A percentile compares a stretch with the other conserved stretches of the same genome.
phyloP scores from a whole-genome alignment of 2,329 filamentous ascomycete species.

The Diplodia scrobiculata region DNA sequence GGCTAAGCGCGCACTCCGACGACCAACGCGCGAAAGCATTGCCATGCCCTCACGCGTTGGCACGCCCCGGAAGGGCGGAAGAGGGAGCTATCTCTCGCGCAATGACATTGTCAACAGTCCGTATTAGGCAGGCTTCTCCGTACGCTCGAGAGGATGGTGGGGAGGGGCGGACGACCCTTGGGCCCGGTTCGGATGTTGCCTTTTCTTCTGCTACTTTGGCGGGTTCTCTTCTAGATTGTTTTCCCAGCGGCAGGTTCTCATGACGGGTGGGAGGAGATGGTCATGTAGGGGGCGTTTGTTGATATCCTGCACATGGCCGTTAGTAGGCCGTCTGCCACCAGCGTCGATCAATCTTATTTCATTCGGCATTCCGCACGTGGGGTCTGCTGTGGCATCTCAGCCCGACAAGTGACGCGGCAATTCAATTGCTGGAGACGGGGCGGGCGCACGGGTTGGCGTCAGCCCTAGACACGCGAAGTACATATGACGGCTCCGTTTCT shows the following conservation, averaged over 20 bases:
- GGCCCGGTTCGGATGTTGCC: background rate
- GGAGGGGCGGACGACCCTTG: background rate
- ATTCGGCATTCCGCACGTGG: background rate
- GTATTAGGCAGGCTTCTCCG: constrained; percentile 46
- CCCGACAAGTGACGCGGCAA: too few relatives aligned
- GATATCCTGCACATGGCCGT: constrained; percentile 13
- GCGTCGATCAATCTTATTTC: constrained; percentile 7
- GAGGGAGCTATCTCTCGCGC: constrained; percentile 71
- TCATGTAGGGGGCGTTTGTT: constrained; percentile 13
- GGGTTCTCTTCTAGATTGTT: background rate
- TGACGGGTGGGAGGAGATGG: background rate
- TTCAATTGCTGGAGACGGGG: background rate
- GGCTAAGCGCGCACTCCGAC: constrained; percentile 78
- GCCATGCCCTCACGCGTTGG: constrained; percentile 60
- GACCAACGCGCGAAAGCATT: constrained; percentile 91
- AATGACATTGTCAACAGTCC: constrained; percentile 82
- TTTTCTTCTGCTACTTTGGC: background rate
- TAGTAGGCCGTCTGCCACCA: constrained; percentile 3
- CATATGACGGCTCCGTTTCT: constrained; percentile 9
- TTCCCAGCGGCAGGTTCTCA: background rate
- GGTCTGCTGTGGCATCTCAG: too few relatives aligned
- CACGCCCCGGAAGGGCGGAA: constrained; percentile 36
- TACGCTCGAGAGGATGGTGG: too few relatives aligned
- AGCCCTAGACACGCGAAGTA: constrained; percentile 3
- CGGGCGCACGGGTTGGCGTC: background rate